Percentiles rank a stretch among this genome's conserved stretches.
Conservation (phyloP, 345 rosid genomes). For the Corymbia maculata region DNA sequence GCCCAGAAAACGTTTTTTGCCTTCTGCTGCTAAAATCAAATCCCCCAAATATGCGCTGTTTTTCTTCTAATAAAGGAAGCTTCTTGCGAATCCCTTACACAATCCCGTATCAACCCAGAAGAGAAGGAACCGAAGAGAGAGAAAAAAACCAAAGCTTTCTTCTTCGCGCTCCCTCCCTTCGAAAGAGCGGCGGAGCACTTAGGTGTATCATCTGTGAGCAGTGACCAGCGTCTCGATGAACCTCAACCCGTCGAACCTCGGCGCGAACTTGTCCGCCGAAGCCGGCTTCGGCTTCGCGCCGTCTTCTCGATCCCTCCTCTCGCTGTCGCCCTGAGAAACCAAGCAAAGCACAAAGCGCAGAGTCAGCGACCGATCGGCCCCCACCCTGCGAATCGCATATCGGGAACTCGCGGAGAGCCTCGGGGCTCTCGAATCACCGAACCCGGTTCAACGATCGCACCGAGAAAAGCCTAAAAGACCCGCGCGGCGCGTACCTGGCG, state of each 20-base stretch:
- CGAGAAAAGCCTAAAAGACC: background rate
- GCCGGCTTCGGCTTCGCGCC: background rate
- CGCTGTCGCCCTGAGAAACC: background rate
- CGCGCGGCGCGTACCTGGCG: background rate
- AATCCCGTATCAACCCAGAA: background rate
- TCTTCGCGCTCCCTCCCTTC: background rate
- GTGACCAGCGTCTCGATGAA: constrained; percentile 38
- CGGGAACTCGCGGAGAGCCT: background rate
- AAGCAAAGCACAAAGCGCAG: background rate
- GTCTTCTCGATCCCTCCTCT: background rate
- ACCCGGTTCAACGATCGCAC: background rate
- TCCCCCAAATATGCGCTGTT: background rate
- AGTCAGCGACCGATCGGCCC: background rate
- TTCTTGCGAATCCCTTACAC: background rate
- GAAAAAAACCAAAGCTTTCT: background rate
- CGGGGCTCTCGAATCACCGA: background rate
- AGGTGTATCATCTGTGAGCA: background rate
- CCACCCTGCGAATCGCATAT: background rate
- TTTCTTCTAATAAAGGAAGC: background rate
- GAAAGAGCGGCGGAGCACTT: background rate
- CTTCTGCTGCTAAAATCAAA: background rate
- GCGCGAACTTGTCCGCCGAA: constrained; percentile 9
- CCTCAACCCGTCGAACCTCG: constrained; percentile 35
- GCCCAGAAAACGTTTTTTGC: background rate
- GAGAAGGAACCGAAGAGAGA: background rate